Evolutionary conservation across 768 basidiomycete species (phyloP).

Genomic region (Leccinum ochraceum): DNA sequence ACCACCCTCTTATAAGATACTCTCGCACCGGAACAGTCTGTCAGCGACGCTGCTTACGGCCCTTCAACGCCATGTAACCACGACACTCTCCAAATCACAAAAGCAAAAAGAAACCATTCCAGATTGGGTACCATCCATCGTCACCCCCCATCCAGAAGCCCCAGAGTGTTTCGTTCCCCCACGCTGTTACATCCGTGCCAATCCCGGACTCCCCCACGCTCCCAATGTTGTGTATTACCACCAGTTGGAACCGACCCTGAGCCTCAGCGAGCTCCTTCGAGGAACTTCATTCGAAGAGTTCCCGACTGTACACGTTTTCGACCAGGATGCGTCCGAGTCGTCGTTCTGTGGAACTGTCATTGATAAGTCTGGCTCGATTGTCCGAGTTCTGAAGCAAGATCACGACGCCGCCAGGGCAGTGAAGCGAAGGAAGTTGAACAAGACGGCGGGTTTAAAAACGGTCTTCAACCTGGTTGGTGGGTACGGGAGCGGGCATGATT

Average conservation of each 20-base stretch:
- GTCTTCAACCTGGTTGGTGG: conserved; percentile 59
- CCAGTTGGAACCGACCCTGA: conserved; percentile 51
- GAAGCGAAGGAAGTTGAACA: conserved; percentile 61
- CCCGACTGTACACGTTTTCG: conserved; percentile 79
- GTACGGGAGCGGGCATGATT: conserved; percentile 55
- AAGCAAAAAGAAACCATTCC: conserved; percentile 54
- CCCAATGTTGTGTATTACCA: conserved; percentile 47
- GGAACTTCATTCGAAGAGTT: conserved; percentile 78
- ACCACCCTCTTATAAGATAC: conserved; percentile 46
- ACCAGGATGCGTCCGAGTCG: conserved; percentile 40
- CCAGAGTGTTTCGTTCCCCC: conserved; percentile 57
- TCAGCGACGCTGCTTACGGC: conserved; percentile 48
- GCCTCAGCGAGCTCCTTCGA: conserved; percentile 50
- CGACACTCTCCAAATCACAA: conserved; percentile 20
- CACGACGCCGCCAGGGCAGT: conserved; percentile 34
- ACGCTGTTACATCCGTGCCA: conserved; percentile 59
- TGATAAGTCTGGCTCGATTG: conserved; percentile 48
- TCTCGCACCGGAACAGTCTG: conserved; percentile 66
- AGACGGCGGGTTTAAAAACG: conserved; percentile 51
- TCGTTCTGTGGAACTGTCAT: conserved; percentile 62
- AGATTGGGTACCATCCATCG: conserved; percentile 56
- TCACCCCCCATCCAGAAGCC: conserved; percentile 54
- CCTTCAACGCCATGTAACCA: conserved; percentile 46
- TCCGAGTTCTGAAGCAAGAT: conserved; percentile 11
- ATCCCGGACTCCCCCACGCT: conserved; percentile 28